Base-by-base conservation (phyloP, 805 yeast genomes). In the Ogataea populi-albae region DNA sequence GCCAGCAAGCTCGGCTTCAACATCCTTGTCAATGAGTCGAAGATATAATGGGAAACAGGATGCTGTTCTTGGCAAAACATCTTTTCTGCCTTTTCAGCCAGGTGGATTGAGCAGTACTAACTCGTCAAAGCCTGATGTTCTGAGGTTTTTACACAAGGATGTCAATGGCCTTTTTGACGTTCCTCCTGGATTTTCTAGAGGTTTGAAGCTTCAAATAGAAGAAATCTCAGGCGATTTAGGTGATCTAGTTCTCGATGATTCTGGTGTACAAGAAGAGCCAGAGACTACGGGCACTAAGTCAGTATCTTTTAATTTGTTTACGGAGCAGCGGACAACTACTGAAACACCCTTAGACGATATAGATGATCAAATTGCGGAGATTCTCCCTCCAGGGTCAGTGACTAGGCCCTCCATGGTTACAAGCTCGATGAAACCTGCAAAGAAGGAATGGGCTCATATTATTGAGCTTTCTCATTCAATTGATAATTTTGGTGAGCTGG, bases 371-470 rank as follows among this genome's bases (percentile, higher is more conserved):
- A 58, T 59, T 16, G 40, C 49, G 4, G 54, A 53, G 11, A 48
- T 57, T 7, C 47, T 59, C 16, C 63, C 64, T 5, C 30, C 50
- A 1, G 41, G 48, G 7, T 43, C 55, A 35, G 37, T 58, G 3
- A 39, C 56, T 11, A 47, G 59, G 35, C 63, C 63, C 11, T 33
- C 45, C 2, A 31, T 38, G 3, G 12, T 35, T 19, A 17, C 35
- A 15, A 28, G 41, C 3, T 33, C 46, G 4, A 28, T 39, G 12
- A 34, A 32, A 14, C 32, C 43, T 8, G 43, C 41, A 10, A 59
- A 50, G 35, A 76, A 71, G 41, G 78, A 80, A 40, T 93, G 98
- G 98, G 98, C 98, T 0, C 98, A 93, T 62, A 78, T 86, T 26
- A 96, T 93, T 8, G 96, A 93, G 50, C 63, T 93, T 32, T 78